Conservation (phyloP, 495 filamentous ascomycete species). For the Xylaria scruposa region DNA sequence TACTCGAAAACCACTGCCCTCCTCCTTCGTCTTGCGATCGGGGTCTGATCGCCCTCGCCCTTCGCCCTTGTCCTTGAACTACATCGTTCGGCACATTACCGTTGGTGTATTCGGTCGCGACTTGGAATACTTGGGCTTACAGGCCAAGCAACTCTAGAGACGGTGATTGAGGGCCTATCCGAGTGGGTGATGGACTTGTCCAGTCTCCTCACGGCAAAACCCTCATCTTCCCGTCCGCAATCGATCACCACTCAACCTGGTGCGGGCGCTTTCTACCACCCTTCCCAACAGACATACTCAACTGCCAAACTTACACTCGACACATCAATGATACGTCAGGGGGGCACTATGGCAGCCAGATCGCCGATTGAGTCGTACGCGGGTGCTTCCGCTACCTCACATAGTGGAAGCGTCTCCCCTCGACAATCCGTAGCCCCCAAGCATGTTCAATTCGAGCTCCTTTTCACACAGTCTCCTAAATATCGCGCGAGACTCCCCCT, state of each 20-base stretch:
- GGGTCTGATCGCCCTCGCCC: constrained; percentile 33
- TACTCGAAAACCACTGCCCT: constrained; percentile 15
- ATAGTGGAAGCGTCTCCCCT: constrained; percentile 55
- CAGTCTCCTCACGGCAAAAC: constrained; percentile 33
- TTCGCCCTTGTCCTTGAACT: constrained; percentile 17
- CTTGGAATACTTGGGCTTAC: constrained; percentile 14
- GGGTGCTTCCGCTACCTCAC: constrained; percentile 39
- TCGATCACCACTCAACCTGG: constrained; percentile 28
- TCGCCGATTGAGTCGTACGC: constrained; percentile 48
- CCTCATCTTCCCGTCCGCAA: constrained; percentile 28
- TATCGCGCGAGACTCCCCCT: constrained; percentile 83
- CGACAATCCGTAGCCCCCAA: constrained; percentile 65
- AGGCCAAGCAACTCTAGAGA: constrained; percentile 25
- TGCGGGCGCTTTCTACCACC: constrained; percentile 42
- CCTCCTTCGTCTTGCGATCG: constrained; percentile 37
- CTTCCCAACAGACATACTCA: constrained; percentile 25
- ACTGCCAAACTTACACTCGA: constrained; percentile 29
- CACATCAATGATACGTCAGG: constrained; percentile 36
- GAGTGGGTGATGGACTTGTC: constrained; percentile 32
- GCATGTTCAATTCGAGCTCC: constrained; percentile 83
- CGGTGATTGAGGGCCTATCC: constrained; percentile 18
- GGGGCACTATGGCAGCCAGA: constrained; percentile 56
- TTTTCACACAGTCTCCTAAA: constrained; percentile 75
- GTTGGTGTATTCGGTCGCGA: constrained; percentile 23
- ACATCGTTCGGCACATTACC: constrained; percentile 27